These are phyloP conservation scores for Kodamaea kakaduensis DNA, from an alignment of 805 yeast genomes.

Conservation along the genomic window DNA sequence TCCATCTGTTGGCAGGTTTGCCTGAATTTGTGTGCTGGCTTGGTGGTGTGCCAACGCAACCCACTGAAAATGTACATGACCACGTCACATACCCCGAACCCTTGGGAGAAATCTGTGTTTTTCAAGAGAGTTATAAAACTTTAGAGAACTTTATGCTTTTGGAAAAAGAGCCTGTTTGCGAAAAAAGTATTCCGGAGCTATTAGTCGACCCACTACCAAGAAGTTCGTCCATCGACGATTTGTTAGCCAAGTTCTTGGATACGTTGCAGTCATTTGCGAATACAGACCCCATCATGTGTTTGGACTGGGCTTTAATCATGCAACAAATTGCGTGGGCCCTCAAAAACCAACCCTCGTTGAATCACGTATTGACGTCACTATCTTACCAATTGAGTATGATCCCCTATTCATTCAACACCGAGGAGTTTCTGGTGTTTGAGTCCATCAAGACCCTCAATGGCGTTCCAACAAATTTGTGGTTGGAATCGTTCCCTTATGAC, in stretches of 20 bases:
- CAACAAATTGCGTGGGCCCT: constrained; percentile 4
- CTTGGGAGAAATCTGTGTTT: constrained; percentile 9
- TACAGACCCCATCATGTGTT: constrained; percentile 4
- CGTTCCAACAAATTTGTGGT: neutral
- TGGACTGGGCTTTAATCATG: constrained; percentile 11
- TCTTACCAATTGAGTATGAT: constrained; percentile 13
- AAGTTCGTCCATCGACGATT: constrained; percentile 6
- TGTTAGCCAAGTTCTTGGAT: constrained; percentile 11
- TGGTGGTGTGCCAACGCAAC: constrained; percentile 19
- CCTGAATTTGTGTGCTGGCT: constrained; percentile 45
- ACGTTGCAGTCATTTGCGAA: constrained; percentile 5
- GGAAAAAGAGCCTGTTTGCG: neutral
- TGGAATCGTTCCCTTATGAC: constrained; percentile 3
- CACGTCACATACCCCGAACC: constrained; percentile 10
- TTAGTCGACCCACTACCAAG: constrained; percentile 7
- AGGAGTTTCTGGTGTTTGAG: constrained; percentile 1
- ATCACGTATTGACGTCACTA: constrained; percentile 12
- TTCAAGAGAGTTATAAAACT: constrained; percentile 3
- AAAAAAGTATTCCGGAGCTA: neutral
- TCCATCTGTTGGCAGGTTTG: constrained; percentile 35
- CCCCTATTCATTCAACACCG: constrained; percentile 8
- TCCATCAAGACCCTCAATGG: constrained; percentile 5
- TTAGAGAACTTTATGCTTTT: constrained; percentile 11
- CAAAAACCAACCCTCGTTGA: constrained; percentile 4
- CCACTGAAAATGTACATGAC: too few relatives aligned